Evolutionary conservation across 2,329 filamentous ascomycete species (phyloP).

Genomic region (Colletotrichum sp.): DNA sequence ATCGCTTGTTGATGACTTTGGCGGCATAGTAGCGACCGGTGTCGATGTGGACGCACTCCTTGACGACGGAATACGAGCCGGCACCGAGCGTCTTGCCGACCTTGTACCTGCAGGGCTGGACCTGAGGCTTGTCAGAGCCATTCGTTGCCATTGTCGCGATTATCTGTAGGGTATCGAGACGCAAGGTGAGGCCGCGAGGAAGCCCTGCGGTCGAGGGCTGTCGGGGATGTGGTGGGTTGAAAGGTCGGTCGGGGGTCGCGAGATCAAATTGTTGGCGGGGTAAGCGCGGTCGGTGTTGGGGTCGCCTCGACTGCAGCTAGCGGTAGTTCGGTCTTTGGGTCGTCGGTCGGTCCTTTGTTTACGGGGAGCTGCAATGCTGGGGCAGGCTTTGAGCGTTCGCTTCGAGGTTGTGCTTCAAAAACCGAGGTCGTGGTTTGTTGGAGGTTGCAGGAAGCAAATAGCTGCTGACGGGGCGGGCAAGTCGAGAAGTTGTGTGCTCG

Average conservation of each 20-base stretch:
- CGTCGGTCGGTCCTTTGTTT: background rate
- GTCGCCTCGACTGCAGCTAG: background rate
- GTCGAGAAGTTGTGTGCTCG: background rate
- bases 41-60: constrained; percentile 98
- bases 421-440: background rate
- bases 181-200: background rate
- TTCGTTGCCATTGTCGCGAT: constrained; percentile 18
- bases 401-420: background rate
- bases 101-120: constrained; percentile 98
- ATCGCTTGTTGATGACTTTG: constrained; percentile 98
- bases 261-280: constrained; percentile 11
- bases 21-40: constrained; percentile 98
- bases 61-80: constrained; percentile 97
- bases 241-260: constrained; percentile 1
- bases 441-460: background rate
- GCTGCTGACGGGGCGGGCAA: background rate
- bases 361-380: background rate
- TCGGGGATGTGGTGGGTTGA: background rate
- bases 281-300: constrained; percentile 4
- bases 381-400: background rate
- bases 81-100: constrained; percentile 97
- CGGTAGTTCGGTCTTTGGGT: background rate
- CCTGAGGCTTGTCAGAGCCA: constrained; percentile 55
- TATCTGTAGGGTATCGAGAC: background rate
- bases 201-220: constrained; percentile 4